Conservation (phyloP, 1,284 basidiomycete species). For the Xerocomus nothofagi region DNA sequence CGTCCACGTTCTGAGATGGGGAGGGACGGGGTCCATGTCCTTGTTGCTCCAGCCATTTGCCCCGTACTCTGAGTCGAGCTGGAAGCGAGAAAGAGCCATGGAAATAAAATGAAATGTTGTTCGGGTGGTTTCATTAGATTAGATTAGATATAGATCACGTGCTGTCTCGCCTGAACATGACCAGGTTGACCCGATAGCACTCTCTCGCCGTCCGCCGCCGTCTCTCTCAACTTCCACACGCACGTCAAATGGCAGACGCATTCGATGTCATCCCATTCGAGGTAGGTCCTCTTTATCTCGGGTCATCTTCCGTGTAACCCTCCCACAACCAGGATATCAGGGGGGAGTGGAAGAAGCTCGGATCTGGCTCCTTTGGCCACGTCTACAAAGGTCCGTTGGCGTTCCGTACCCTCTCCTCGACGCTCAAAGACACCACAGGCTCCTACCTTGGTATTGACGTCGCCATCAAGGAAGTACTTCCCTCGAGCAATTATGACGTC, state of each 20-base stretch:
- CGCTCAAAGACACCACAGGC: constrained; percentile 45
- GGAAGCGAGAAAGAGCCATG: constrained; percentile 10
- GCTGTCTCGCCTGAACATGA: constrained; percentile 17
- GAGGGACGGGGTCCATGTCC: constrained; percentile 73
- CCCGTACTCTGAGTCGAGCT: constrained; percentile 47
- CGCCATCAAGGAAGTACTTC: constrained; percentile 93
- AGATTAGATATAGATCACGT: constrained; percentile 27
- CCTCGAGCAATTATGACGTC: constrained; percentile 88
- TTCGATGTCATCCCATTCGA: constrained; percentile 84
- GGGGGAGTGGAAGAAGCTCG: constrained; percentile 85
- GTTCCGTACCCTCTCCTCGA: background rate
- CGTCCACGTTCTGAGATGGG: constrained; percentile 58
- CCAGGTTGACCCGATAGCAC: background rate
- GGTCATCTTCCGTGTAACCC: constrained; percentile 1
- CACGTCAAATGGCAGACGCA: constrained; percentile 49
- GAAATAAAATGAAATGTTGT: too few relatives aligned
- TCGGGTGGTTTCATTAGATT: too few relatives aligned
- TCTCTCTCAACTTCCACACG: background rate
- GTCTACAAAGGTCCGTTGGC: constrained; percentile 76
- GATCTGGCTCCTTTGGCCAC: constrained; percentile 89
- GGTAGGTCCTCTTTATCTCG: constrained; percentile 42
- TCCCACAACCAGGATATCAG: constrained; percentile 72
- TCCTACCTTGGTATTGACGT: constrained; percentile 93
- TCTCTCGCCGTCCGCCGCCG: background rate
- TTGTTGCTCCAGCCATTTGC: constrained; percentile 63